Conservation (phyloP, 495 filamentous ascomycete species). For the Trichoderma gamsii region DNA sequence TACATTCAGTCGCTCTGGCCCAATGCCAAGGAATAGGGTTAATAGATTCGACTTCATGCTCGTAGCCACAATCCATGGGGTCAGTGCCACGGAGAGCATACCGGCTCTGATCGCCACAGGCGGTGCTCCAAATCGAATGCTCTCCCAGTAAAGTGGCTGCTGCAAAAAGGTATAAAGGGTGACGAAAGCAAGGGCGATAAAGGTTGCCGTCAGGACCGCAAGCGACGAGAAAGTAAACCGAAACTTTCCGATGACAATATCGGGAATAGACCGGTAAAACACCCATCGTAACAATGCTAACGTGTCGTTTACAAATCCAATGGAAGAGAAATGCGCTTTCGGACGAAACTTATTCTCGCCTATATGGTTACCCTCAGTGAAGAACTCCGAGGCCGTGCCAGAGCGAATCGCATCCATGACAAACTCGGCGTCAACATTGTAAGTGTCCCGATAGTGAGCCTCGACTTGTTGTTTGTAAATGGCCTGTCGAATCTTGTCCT, state of each 20-base stretch:
- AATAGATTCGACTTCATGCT: constrained; percentile 90
- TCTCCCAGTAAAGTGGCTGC: constrained; percentile 77
- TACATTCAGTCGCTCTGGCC: constrained; percentile 86
- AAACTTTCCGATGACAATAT: constrained; percentile 53
- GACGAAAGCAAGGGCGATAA: constrained; percentile 61
- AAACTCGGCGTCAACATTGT: constrained; percentile 50
- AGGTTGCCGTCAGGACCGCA: constrained; percentile 58
- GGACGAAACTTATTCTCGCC: constrained; percentile 47
- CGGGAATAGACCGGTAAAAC: constrained; percentile 78
- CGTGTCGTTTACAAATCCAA: constrained; percentile 64
- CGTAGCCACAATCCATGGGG: constrained; percentile 86
- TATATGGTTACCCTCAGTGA: constrained; percentile 51
- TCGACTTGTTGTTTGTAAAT: constrained; percentile 69
- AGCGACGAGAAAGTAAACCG: constrained; percentile 71
- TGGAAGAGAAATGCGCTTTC: constrained; percentile 62
- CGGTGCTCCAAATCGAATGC: constrained; percentile 77
- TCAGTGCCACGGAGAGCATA: constrained; percentile 90
- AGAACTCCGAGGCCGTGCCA: constrained; percentile 64
- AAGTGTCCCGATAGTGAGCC: constrained; percentile 48
- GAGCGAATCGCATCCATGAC: constrained; percentile 66
- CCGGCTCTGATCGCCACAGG: constrained; percentile 84
- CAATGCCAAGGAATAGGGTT: constrained; percentile 78
- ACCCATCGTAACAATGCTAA: constrained; percentile 75
- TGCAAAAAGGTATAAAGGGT: constrained; percentile 77
- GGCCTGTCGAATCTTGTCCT: constrained; percentile 79